Conservation (phyloP, 345 rosid species). For the Odontarrhena argentea region DNA sequence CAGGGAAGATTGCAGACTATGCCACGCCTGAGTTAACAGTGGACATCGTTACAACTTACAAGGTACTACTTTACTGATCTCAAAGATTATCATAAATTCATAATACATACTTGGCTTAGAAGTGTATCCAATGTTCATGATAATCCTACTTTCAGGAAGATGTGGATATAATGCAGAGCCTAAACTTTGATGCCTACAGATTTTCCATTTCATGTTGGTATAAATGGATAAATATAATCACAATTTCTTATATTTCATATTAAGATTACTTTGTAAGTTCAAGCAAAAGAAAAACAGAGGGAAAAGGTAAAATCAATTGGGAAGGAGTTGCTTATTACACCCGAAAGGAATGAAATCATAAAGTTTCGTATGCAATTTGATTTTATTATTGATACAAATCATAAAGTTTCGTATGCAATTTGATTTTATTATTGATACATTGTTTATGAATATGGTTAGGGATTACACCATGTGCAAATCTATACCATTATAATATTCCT, state of each 20-base stretch:
- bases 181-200: slow-evolving; percentile 92
- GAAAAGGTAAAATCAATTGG: slow-evolving; percentile 82
- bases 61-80: background rate
- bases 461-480: slow-evolving; percentile 84
- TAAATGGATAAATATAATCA: background rate
- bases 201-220: slow-evolving; percentile 97
- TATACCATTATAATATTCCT: slow-evolving; percentile 93
- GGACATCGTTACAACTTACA: slow-evolving; percentile 81
- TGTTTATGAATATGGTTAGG: slow-evolving; percentile 47
- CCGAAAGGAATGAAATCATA: slow-evolving; percentile 38
- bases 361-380: background rate
- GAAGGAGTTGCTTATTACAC: slow-evolving; percentile 93
- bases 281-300: slow-evolving; percentile 55
- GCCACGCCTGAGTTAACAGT: slow-evolving; percentile 77
- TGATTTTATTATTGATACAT: background rate
- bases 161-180: slow-evolving; percentile 67
- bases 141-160: slow-evolving; percentile 58
- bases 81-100: background rate
- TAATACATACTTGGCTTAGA: too few relatives aligned
- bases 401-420: background rate
- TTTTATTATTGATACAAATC: background rate
- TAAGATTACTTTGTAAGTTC: background rate
- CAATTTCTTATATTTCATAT: background rate
- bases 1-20: slow-evolving; percentile 75
- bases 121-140: too few relatives aligned